Percentiles rank a stretch among this genome's conserved stretches.
These are phyloP conservation scores for Naumovozyma dairenensis DNA, from an alignment of 805 yeast species.

Conservation along the genomic window DNA sequence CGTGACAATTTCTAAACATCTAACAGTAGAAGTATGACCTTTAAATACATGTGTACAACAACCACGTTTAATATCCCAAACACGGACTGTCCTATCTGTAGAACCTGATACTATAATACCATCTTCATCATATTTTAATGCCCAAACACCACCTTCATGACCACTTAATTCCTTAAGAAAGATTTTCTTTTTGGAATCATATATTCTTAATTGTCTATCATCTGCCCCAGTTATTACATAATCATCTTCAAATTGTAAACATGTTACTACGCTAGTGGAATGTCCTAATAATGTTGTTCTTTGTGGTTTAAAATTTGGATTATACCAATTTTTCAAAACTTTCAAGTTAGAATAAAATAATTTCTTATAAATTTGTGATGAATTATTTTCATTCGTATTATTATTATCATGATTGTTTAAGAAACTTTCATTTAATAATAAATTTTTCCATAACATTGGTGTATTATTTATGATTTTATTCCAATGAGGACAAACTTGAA, in stretches of 20 bases:
- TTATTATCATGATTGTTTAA: constrained; percentile 35
- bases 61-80: constrained; percentile 84
- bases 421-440: constrained; percentile 54
- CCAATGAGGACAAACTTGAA: constrained; percentile 67
- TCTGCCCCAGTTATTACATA: constrained; percentile 89
- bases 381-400: neutral
- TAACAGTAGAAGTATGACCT: constrained; percentile 87
- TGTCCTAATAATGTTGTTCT: constrained; percentile 59
- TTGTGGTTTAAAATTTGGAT: constrained; percentile 57
- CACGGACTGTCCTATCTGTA: constrained; percentile 86
- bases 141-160: constrained; percentile 99
- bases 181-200: constrained; percentile 64
- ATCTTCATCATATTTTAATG: constrained; percentile 79
- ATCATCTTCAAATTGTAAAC: constrained; percentile 86
- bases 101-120: constrained; percentile 73
- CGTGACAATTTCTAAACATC: constrained; percentile 80
- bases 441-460: constrained; percentile 57
- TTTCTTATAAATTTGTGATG: neutral
- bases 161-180: constrained; percentile 58
- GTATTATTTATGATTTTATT: constrained; percentile 48
- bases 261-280: constrained; percentile 81
- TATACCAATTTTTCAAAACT: constrained; percentile 72
- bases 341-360: constrained; percentile 60
- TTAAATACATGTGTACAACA: constrained; percentile 82
- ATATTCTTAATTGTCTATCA: constrained; percentile 71